Conservation (phyloP, 495 filamentous ascomycete species). For the Xylaria longipes region DNA sequence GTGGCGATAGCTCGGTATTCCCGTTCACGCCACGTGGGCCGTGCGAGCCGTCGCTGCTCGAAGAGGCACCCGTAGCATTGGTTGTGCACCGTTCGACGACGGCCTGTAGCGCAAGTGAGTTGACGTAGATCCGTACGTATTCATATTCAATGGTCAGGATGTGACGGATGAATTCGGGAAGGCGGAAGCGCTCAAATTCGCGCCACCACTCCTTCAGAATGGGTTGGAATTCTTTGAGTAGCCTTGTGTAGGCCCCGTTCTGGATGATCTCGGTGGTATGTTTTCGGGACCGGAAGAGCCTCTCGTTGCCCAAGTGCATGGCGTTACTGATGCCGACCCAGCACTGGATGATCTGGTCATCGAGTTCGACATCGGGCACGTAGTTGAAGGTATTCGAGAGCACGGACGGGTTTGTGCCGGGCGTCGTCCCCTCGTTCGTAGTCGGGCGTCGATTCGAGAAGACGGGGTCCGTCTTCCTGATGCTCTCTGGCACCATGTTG, state of each 20-base stretch:
- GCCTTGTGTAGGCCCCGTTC: constrained; percentile 76
- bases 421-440: constrained; percentile 59
- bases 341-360: constrained; percentile 83
- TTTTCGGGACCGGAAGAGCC: constrained; percentile 80
- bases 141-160: constrained; percentile 92
- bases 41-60: constrained; percentile 41
- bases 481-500: constrained; percentile 81
- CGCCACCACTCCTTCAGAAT: constrained; percentile 76
- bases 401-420: constrained; percentile 59
- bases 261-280: constrained; percentile 87
- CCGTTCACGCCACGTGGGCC: constrained; percentile 37
- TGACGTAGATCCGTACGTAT: constrained; percentile 89
- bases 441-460: constrained; percentile 51
- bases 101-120: constrained; percentile 90
- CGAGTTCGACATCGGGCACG: constrained; percentile 64
- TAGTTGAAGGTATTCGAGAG: constrained; percentile 61
- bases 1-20: constrained; percentile 59
- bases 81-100: constrained; percentile 91
- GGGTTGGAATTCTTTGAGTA: constrained; percentile 81
- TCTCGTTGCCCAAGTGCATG: constrained; percentile 86
- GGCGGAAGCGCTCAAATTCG: constrained; percentile 71
- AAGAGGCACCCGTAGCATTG: constrained; percentile 62
- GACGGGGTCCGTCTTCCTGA: constrained; percentile 56
- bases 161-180: constrained; percentile 78
- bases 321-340: constrained; percentile 91